Conservation (phyloP, 108 stramenopile genomes). For the Asterionellopsis glacialis region DNA sequence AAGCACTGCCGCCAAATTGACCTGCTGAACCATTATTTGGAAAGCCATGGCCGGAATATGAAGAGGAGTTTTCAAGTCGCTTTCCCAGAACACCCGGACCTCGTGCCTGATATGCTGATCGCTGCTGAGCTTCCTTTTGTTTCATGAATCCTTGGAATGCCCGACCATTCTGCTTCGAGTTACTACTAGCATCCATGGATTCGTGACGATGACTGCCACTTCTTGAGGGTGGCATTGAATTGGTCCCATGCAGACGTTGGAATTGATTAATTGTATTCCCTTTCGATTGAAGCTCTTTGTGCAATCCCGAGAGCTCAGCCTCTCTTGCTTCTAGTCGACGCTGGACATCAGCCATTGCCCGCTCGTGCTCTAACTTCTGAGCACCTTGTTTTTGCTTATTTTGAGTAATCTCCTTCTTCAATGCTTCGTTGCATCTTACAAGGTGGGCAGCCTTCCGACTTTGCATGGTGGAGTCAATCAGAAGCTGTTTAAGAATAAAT, state of each 20-base stretch:
- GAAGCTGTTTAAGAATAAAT: conserved; percentile 68
- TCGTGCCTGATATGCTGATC: conserved; percentile 18
- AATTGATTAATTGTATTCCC: conserved; percentile 33
- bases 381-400: conserved; percentile 45
- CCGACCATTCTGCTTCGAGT: neutral
- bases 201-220: neutral
- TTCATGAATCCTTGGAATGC: conserved; percentile 47
- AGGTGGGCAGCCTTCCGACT: conserved; percentile 18
- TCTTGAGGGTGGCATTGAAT: conserved; percentile 1
- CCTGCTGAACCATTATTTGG: too few relatives aligned
- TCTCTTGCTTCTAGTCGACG: conserved; percentile 45
- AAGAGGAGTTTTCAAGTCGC: conserved; percentile 24
- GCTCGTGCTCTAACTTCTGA: conserved; percentile 48
- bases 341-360: conserved; percentile 44
- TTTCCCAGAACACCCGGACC: conserved; percentile 26
- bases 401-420: conserved; percentile 47
- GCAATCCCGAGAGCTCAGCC: conserved; percentile 30
- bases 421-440: conserved; percentile 28
- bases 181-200: neutral
- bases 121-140: conserved; percentile 50
- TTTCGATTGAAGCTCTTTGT: conserved; percentile 50
- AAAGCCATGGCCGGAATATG: neutral
- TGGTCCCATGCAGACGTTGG: conserved; percentile 22
- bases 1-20: too few relatives aligned
- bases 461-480: conserved; percentile 44